Base-by-base conservation (phyloP, 371 early-diverging fungal genomes). In the Circinella umbellata region DNA sequence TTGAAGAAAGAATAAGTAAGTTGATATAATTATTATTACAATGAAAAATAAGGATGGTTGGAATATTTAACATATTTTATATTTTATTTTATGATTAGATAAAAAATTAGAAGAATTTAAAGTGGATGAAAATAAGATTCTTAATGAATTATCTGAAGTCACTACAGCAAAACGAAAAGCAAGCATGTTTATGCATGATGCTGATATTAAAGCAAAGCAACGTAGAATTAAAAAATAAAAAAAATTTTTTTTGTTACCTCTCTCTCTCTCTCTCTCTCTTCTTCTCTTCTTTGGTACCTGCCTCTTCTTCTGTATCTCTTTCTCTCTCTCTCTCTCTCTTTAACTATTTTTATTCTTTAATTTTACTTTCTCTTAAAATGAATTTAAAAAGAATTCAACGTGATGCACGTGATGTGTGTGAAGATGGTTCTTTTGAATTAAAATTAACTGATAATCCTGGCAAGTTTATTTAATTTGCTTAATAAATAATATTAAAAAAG, bases 101-200 rank as follows among this genome's bases (percentile, higher is more conserved):
- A 92, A 90, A 69, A 87, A 92, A 71, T 80, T 99, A 86, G 89
- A 85, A 35, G 93, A 95, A 68, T 91, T 86, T 69, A 76, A 82
- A n/a, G 78, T 96, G 2, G 67, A 83, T 8, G 98, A 98, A 73
- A 89, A 90, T 65, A 89, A 89, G 37, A 93, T 96, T 2, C 72
- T 96, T 39, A 94, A 95, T 15, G 75, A 88, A 7, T 76, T 99
- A 70, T 89, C 88, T 63, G 92, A 93, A 73, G 98, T 99, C 3
- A 80, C 91, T 11, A 80, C 93, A 0, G 99, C 99, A 8, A 96
- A 95, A 73, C 87, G 98, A 3, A 89, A 89, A 13, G 98, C 99
- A 1, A 91, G 86, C 27, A 90, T 97, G 96, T 90, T 90, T 57
- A 34, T 57, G 57, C 57, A 57, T 34, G 57, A 57, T 34, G 7